Evolutionary conservation across 1,284 basidiomycete species (phyloP).

Genomic region (Tilletia indica): DNA sequence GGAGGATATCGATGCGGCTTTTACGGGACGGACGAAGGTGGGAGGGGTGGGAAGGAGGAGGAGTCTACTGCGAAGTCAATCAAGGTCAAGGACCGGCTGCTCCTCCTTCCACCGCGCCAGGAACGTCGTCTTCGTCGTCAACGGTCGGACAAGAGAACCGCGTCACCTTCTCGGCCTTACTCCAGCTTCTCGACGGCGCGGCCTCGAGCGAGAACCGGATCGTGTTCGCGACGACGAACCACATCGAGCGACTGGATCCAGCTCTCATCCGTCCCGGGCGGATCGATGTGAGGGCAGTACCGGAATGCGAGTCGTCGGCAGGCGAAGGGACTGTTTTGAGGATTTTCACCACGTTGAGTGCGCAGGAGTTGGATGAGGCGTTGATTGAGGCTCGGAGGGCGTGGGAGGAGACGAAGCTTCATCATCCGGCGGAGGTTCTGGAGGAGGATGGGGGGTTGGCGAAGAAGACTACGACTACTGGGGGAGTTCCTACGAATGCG

Average conservation of each 20-base stretch:
- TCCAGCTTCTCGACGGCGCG: constrained; percentile 96
- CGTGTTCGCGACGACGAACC: constrained; percentile 99
- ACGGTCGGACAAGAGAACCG: constrained; percentile 58
- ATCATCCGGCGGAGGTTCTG: background rate
- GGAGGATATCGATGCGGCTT: constrained; percentile 98
- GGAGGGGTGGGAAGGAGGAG: background rate
- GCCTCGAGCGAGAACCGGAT: constrained; percentile 89
- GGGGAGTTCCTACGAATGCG: background rate
- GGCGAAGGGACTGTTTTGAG: background rate
- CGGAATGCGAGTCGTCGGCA: background rate
- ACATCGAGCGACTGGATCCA: constrained; percentile 69
- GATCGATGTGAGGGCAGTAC: constrained; percentile 74
- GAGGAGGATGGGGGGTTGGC: background rate
- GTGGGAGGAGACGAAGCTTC: background rate
- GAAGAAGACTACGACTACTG: no score
- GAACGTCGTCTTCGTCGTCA: background rate
- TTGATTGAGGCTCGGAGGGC: background rate
- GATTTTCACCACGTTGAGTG: constrained; percentile 4
- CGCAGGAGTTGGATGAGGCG: constrained; percentile 15
- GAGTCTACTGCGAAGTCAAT: background rate
- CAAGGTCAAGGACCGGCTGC: no score
- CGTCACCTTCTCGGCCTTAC: constrained; percentile 95
- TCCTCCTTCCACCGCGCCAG: background rate
- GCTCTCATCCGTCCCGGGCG: constrained; percentile 92
- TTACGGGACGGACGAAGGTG: constrained; percentile 59